Base-by-base conservation (phyloP, 2,329 filamentous ascomycete species). In the Berkeleyomyces basicola region DNA sequence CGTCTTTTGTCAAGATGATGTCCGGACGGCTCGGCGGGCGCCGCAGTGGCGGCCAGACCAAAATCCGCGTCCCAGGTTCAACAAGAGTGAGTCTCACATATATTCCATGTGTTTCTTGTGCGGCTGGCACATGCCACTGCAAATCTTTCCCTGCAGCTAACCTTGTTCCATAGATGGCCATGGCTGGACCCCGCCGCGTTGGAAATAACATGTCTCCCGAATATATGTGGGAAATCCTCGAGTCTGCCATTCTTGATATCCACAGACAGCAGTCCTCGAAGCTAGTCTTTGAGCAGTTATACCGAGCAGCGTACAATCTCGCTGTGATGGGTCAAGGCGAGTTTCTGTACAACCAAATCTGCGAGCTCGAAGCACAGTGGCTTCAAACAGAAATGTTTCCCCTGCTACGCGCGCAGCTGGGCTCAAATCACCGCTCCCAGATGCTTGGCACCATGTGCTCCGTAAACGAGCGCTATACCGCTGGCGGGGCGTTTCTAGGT, bases 271-370 rank as follows among this genome's bases (percentile, higher is more conserved):
- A 95, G 71, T 90, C 90, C 65, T 95, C 90, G 7, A 80, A 81
- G 14, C 82, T 99, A 2, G 96, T 91, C 0, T 99, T 96, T 75
- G 93, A 99, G 73, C 87, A 95, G 70, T 82, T 99, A 0, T 99
- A 99, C 74, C 87, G 93, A 64, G 88, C 88, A 62, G 88, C 90
- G 4, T 99, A 99, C 75, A 92, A 93, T 72, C 88, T 97, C 23
- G 92, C 97, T 0, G 76, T 96, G 43, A 88, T 87, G 73, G 95
- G 92, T 75, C 86, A 90, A 68, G 91, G 91, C 36, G 83, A 87
- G 42, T 77, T 85, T 9, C 79, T 99, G 1, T 97, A 97, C 73
- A 81, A 87, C 4, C 79, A 82, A 7, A 90, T 97, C 58, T 87
- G 86, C 68, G 76, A 83, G 1, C 90, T 96, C 62, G 92, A 97